Evolutionary conservation across 106 monocot species (phyloP).

Genomic region (Allium fistulosum): DNA sequence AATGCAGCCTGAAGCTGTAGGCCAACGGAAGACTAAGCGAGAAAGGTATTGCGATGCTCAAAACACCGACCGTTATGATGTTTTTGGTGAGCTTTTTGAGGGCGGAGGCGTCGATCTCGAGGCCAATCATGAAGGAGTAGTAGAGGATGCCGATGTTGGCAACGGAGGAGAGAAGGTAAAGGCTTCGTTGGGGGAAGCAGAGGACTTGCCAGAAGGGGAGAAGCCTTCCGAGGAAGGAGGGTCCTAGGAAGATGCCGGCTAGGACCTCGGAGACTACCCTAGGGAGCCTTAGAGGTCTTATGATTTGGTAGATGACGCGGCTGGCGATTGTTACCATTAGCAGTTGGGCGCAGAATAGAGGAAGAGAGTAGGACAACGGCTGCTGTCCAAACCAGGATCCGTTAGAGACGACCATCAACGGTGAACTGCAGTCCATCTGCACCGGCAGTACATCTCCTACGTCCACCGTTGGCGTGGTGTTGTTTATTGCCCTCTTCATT

Average conservation of each 20-base stretch:
- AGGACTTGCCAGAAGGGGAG: slow-evolving; percentile 5
- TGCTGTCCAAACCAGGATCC: slow-evolving; percentile 3
- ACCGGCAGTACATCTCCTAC: not conserved
- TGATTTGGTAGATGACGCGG: slow-evolving; percentile 18
- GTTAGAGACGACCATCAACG: slow-evolving; percentile 3
- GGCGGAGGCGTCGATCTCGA: slow-evolving; percentile 37
- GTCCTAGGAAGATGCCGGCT: slow-evolving; percentile 48
- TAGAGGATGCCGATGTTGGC: slow-evolving; percentile 32
- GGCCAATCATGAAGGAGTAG: slow-evolving; percentile 45
- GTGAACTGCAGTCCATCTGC: not conserved
- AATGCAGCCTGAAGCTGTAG: not conserved
- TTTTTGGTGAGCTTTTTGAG: slow-evolving; percentile 27
- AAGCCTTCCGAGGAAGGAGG: slow-evolving; percentile 23
- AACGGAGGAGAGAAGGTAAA: slow-evolving; percentile 19
- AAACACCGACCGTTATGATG: slow-evolving; percentile 21
- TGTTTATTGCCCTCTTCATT: no score
- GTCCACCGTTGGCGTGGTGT: not conserved
- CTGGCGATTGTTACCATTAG: slow-evolving; percentile 29
- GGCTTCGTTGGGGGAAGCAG: slow-evolving; percentile 26
- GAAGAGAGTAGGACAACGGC: slow-evolving; percentile 34
- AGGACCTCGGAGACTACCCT: slow-evolving; percentile 47
- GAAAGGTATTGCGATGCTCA: slow-evolving; percentile 16
- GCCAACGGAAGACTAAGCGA: not conserved
- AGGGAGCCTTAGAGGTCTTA: slow-evolving; percentile 45
- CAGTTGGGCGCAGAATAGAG: slow-evolving; percentile 46